Percentiles rank a stretch among this genome's conserved stretches.
These are phyloP conservation scores for Populus pruinosa DNA, from an alignment of 345 rosid genomes.

Conservation along the genomic window DNA sequence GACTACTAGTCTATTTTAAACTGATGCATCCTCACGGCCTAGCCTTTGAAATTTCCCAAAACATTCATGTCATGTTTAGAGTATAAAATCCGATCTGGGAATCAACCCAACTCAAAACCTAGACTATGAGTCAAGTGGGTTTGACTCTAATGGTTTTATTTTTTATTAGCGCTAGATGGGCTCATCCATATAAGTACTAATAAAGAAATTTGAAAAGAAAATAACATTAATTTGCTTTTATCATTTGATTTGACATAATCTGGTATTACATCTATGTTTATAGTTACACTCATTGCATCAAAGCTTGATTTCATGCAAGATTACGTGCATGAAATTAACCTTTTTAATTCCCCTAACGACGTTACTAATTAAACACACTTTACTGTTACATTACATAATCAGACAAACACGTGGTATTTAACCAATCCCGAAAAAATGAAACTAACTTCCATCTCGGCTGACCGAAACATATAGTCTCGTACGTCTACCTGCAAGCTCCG, in stretches of 20 bases:
- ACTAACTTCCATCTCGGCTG: not conserved
- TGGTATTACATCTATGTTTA: not conserved
- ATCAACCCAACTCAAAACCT: no score
- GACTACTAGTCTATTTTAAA: no score
- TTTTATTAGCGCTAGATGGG: not conserved
- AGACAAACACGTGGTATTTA: not conserved
- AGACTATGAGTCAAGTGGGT: no score
- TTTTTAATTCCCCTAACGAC: not conserved
- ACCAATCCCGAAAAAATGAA: not conserved
- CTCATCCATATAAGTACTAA: not conserved
- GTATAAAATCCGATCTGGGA: no score
- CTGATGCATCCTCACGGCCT: no score
- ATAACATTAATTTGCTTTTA: not conserved
- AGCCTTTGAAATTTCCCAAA: no score
- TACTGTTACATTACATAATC: not conserved
- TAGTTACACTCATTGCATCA: not conserved
- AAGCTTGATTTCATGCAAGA: constrained; percentile 4
- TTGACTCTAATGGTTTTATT: no score
- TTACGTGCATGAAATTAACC: constrained; percentile 6
- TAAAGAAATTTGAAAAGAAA: not conserved
- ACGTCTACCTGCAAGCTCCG: constrained; percentile 34
- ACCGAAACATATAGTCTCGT: not conserved
- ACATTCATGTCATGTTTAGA: no score
- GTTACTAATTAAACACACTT: not conserved
- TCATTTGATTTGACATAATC: not conserved